Percentiles rank a stretch among this genome's conserved stretches.
Evolutionary conservation across 2,329 filamentous ascomycete genomes (phyloP).

Genomic region (Alternaria brassicicola): DNA sequence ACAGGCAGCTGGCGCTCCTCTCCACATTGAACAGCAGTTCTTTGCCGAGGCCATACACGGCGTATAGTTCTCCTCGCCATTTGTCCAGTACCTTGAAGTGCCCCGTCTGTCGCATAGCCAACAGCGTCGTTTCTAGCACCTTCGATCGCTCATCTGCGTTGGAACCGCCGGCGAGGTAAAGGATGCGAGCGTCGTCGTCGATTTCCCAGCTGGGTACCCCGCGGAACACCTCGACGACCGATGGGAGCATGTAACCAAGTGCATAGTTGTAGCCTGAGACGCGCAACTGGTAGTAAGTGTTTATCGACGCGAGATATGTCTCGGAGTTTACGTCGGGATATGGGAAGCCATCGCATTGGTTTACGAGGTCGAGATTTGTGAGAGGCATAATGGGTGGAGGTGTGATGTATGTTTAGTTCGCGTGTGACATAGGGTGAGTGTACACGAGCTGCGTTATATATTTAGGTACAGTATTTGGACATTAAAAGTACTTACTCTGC

Average conservation of each 20-base stretch:
- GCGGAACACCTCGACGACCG: conserved; percentile 63
- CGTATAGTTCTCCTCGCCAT: conserved; percentile 53
- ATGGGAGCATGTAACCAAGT: conserved; percentile 65
- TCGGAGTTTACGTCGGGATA: conserved; percentile 67
- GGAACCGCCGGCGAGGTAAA: conserved; percentile 66
- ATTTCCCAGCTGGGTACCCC: conserved; percentile 67
- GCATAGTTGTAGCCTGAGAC: conserved; percentile 67
- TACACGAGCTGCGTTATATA: conserved; percentile 18
- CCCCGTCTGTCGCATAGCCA: conserved; percentile 70
- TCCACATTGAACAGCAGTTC: conserved; percentile 52
- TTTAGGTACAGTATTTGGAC: no score
- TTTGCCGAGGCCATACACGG: conserved; percentile 49
- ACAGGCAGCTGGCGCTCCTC: conserved; percentile 49
- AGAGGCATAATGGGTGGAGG: conserved; percentile 37
- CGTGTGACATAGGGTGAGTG: neutral
- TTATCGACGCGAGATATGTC: conserved; percentile 60
- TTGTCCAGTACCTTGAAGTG: conserved; percentile 72
- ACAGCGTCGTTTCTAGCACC: conserved; percentile 62
- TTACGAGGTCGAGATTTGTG: conserved; percentile 61
- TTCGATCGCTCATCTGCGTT: conserved; percentile 68
- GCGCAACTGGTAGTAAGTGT: conserved; percentile 68
- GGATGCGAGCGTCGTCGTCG: conserved; percentile 63
- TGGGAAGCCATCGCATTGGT: conserved; percentile 76
- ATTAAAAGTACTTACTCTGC: no score
- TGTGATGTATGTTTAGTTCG: neutral